Evolutionary conservation across 441 rosid species (phyloP), one percentile per base, ranked within the genome.

Genomic region (Pelargonium australe): DNA sequence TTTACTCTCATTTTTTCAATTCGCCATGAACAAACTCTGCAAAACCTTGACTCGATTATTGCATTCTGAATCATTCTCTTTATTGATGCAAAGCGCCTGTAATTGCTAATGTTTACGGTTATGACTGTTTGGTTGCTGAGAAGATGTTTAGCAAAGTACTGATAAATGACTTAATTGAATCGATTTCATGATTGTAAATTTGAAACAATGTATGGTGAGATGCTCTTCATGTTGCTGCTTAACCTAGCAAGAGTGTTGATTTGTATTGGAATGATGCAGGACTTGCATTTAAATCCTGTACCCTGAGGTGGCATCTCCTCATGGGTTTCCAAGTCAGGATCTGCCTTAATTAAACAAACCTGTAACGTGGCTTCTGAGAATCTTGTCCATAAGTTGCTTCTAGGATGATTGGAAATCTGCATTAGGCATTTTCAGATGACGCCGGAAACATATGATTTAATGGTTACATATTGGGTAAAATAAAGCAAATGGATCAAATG

Each of bases 361-460:
- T 5, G 58, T 1, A 9, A 68, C 3, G 37, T 31, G 37, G 5
- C 37, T 31, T 31, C 92, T 58, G 80, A 73, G 14, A 70, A 47
- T 25, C 80, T 93, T 61, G 85, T 89, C 71, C 68, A 77, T 66
- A 75, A 78, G 79, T 70, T 92, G 88, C 72, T 92, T 87, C 78
- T 82, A 82, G 82, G 89, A 90, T 71, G 94, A 90, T 66, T 90
- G 97, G 97, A 90, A 77, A 82, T 87, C 92, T 19, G 89, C 96
- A 0, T 61, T 87, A 71, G 95, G 87, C 49, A 80, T 84, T 20
- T 83, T 90, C 72, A 82, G 76, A 79, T 92, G 96, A 67, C 81
- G 0, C 70, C 45, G 1, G 93, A 84, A 47, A 73, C 81, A 5
- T 86, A 66, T 31, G 95, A 89, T 71, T 57, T 49, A 64, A 80